phyloP scores from a whole-genome alignment of 1,284 basidiomycete species.

The Leccinum ponderosum region DNA sequence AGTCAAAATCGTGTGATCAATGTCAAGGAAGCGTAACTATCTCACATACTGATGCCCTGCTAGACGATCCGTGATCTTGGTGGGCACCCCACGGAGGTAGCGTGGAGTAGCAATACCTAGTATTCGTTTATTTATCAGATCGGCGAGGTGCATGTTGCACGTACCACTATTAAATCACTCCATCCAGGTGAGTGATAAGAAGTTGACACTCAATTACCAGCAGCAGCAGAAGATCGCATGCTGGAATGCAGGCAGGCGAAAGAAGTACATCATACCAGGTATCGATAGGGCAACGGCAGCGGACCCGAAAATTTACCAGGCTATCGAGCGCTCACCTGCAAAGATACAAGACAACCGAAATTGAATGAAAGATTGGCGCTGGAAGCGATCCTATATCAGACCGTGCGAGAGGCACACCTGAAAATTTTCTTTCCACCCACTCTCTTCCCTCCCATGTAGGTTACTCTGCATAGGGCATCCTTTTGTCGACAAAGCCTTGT shows the following conservation, averaged over 20 bases:
- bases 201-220: neutral
- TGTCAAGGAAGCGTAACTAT: neutral
- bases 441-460: neutral
- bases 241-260: slow-evolving; percentile 7
- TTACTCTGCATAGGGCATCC: neutral
- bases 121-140: neutral
- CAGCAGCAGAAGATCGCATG: neutral
- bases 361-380: slow-evolving; percentile 8
- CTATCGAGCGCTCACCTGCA: neutral
- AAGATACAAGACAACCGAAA: neutral
- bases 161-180: neutral
- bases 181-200: neutral
- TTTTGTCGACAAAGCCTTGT: neutral
- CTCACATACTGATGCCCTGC: neutral
- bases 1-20: neutral
- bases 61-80: neutral
- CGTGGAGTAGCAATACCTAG: neutral
- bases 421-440: neutral
- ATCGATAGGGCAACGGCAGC: neutral
- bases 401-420: neutral
- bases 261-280: slow-evolving; percentile 3
- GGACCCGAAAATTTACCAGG: neutral
- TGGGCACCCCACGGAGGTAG: neutral
- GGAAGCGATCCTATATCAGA: neutral
- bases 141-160: neutral